Evolutionary conservation across 2,329 filamentous ascomycete species (phyloP).

Genomic region (Pseudogymnoascus sp.): DNA sequence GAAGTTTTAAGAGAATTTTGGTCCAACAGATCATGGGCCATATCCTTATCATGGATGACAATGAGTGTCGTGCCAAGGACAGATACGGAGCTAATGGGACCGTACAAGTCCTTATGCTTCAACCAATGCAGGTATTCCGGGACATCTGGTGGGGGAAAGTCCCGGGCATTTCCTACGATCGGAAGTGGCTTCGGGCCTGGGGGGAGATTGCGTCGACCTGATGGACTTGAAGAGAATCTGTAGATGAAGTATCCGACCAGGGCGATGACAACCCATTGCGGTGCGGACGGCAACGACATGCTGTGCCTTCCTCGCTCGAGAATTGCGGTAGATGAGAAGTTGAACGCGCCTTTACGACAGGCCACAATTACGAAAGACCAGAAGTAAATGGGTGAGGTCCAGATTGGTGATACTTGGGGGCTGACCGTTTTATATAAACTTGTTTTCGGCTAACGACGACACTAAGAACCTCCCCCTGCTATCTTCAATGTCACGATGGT

Average conservation of each 20-base stretch:
- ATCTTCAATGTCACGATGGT: not conserved
- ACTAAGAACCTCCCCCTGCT: not conserved
- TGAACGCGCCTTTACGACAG: not conserved
- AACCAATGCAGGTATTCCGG: constrained; percentile 37
- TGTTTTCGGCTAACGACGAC: not conserved
- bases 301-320: not conserved
- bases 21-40: constrained; percentile 30
- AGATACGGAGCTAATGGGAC: constrained; percentile 32
- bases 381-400: not conserved
- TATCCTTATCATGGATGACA: constrained; percentile 29
- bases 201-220: constrained; percentile 28
- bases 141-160: constrained; percentile 35
- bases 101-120: constrained; percentile 35
- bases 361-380: not conserved
- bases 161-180: constrained; percentile 41
- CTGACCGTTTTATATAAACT: not conserved
- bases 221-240: not conserved
- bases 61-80: constrained; percentile 31
- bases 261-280: not conserved
- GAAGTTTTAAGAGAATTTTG: constrained; percentile 27
- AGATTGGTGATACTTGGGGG: not conserved
- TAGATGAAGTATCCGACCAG: not conserved
- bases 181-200: constrained; percentile 43
- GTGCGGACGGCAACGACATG: not conserved
- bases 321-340: not conserved